Percentiles rank a stretch among this genome's conserved stretches.
phyloP scores from a whole-genome alignment of 1,139 yeast species.

The Waltiozyma sp. region DNA sequence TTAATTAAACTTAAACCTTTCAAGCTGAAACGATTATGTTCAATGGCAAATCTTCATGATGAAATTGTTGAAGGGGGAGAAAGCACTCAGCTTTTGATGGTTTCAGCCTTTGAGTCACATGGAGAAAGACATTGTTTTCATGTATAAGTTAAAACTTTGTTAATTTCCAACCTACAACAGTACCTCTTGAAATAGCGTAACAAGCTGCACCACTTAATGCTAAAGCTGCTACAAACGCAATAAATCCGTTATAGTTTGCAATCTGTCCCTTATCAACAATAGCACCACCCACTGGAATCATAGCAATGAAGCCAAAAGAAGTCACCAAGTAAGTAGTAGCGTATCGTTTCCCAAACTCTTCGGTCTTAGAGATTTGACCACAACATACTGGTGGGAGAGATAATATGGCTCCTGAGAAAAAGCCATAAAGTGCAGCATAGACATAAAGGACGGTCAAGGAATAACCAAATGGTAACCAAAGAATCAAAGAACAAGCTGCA shows the following conservation, averaged over 20 bases:
- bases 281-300: constrained; percentile 28
- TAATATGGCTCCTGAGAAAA: constrained; percentile 35
- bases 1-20: too few relatives aligned
- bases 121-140: too few relatives aligned
- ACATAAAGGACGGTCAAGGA: constrained; percentile 21
- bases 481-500: constrained; percentile 28
- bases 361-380: constrained; percentile 48
- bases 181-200: constrained; percentile 24
- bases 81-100: too few relatives aligned
- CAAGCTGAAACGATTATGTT: too few relatives aligned
- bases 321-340: constrained; percentile 36
- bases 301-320: constrained; percentile 33
- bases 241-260: constrained; percentile 25
- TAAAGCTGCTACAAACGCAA: constrained; percentile 27
- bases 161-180: constrained; percentile 24
- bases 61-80: too few relatives aligned
- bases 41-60: too few relatives aligned
- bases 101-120: too few relatives aligned
- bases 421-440: constrained; percentile 43
- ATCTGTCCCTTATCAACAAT: constrained; percentile 29
- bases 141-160: constrained; percentile 12
- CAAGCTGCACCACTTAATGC: constrained; percentile 21
- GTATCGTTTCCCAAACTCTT: constrained; percentile 36
- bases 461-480: constrained; percentile 46
- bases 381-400: constrained; percentile 37